Evolutionary conservation across 1,139 yeast genomes (phyloP), one percentile per base, ranked within the genome.

Genomic region (Pichia sp.): DNA sequence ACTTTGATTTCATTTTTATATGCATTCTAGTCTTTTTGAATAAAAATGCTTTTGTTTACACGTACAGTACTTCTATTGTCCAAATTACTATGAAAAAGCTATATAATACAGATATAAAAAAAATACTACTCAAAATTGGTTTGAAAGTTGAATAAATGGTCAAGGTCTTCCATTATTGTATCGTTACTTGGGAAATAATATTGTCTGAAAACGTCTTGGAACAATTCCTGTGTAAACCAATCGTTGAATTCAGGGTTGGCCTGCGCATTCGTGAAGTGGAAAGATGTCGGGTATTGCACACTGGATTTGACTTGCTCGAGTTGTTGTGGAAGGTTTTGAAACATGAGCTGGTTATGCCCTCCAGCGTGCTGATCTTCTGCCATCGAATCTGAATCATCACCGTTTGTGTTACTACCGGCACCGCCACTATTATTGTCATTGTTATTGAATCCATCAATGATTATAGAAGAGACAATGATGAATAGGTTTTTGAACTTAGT

Each of bases 221-320:
- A 62, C 6, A 60, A 58, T 31, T 61, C 65, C 17, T 62, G 61
- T 3, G 63, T 55, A 33, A 63, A 63, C 60, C 61, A 62, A 27
- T 63, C 63, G 44, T 59, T 58, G 58, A 64, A 62, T 29, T 61
- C 61, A 33, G 59, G 24, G 14, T 36, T 49, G 17, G 17, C 16
- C 12, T 20, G 27, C 9, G 17, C 27, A 3, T 44, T 49, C 24
- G n/a, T 30, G 9, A 27, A 29, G 5, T 16, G 44, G 16, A 9
- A 30, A 14, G 40, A 6, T 9, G 55, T 45, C 54, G 58, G 60
- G 49, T 55, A 58, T 50, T 53, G 61, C 24, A 50, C 54, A 31
- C 58, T 63, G 36, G 50, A 54, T 34, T 48, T 57, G 17, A 50
- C 36, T 7, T 51, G 56, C 49, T 53, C 60, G 29, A 53, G 49